Base-by-base conservation (phyloP, 768 basidiomycete species). In the Rhodotorula babjevae region DNA sequence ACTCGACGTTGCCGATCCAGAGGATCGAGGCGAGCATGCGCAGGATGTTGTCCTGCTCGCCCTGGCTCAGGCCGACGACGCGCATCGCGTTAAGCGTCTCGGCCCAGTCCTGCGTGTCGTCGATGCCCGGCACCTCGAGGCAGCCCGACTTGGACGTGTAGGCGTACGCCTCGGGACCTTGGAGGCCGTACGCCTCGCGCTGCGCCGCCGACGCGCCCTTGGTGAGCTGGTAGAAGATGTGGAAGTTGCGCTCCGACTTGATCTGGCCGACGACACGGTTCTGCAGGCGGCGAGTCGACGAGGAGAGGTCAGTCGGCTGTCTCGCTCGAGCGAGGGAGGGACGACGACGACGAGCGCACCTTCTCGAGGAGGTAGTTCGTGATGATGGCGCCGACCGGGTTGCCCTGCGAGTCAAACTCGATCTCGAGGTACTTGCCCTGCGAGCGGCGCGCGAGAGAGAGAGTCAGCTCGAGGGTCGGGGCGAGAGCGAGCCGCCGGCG, bases 341-440 rank as follows among this genome's bases (percentile, higher is more conserved):
- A 6, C 23, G 7, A 21, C 25, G 40, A 25, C 47, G 21, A 11
- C 5, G 36, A 9, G 11, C 93, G 87, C 31, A 92, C 91, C 82
- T 99, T 99, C 82, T 99, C 96, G 71, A 99, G 83, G 18, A 99
- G 86, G 79, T 99, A 99, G 81, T 98, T 99, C 14, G 96, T 98
- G 74, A 99, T 98, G 79, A 96, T 92, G 1, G 96, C 96, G 55
- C 96, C 96, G 50, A 98, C 88, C 27, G 96, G 96, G 79, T 94
- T 91, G 64, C 94, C 94, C 25, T 87, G 86, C 31, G 85, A 82
- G 77, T 99, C 96, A 83, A 99, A 99, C 91, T 98, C 97, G 81
- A 99, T 97, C 82, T 99, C 94, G 16, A 99, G 85, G 80, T 99
- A 99, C 85, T 99, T 99, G 33, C 96, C 95, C 93, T 97, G 77